Evolutionary conservation across 345 rosid species (phyloP), one percentile per base, ranked within the genome.

Genomic region (Camelina sativa): DNA sequence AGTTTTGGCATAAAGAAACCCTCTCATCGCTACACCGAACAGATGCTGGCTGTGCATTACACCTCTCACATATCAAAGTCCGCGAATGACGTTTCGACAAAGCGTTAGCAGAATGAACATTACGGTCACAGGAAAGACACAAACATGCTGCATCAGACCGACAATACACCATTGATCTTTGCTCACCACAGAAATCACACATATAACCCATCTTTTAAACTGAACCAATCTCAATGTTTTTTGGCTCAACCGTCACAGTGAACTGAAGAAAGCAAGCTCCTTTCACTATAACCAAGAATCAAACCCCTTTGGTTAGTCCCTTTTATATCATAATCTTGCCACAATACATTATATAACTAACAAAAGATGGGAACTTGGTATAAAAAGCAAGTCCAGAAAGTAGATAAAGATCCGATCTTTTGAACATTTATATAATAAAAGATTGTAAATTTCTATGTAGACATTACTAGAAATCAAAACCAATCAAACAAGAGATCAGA

Each of bases 101-200:
- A n/a, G 95, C 91, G 54, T 94, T 94, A 40, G 97, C 96, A 25
- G 93, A 88, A 71, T 94, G 98, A 62, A 94, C 96, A 77, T 82
- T 88, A 63, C 92, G 82, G 69, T 94, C 98, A 70, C 98, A 94
- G 1, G 98, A 94, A 12, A 94, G 86, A 65, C 97, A 94, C 62
- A 94, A 82, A 75, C 88, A 88, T 0, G 97, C 97, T 46, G 89
- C 91, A 81, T 94, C 98, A 1, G 98, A 90, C 7, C 92, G 84
- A 75, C 98, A 94, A 77, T 94, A 86, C n/a, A 94, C 93, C 84
- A 90, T 82, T 25, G 98, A 85, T 80, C 93, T 86, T 82, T 90
- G 92, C 54, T 87, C 86, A 74, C 91, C 89, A 79, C 97, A 94
- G 78, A 90, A 91, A 74, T 94, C 98, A 83, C 98, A 94, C 56